Conservation (phyloP, 805 yeast genomes). For the Zygosaccharomyces siamensis region DNA sequence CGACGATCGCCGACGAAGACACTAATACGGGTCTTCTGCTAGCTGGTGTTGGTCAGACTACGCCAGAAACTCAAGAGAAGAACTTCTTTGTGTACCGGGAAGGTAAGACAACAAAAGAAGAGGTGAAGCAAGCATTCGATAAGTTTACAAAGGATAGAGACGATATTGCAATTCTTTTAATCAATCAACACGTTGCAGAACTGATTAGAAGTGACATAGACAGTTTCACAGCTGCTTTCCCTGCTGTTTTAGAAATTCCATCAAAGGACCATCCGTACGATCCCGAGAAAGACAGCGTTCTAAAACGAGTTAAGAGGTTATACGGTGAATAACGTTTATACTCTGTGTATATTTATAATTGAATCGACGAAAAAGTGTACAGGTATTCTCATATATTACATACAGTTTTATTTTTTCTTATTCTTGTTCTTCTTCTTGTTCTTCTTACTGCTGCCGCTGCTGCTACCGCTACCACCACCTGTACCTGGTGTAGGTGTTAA, state of each 20-base stretch:
- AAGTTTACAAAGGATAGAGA: conserved; percentile 68
- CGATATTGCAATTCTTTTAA: conserved; percentile 87
- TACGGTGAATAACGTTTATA: conserved; percentile 68
- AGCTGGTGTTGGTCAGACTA: conserved; percentile 92
- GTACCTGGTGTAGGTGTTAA: conserved; percentile 5
- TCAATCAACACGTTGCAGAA: conserved; percentile 94
- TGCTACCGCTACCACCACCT: conserved; percentile 7
- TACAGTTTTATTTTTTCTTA: conserved; percentile 13
- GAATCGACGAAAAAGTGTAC: neutral
- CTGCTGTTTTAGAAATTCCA: conserved; percentile 94
- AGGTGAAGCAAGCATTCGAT: conserved; percentile 69
- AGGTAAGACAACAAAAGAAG: conserved; percentile 70
- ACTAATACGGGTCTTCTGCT: conserved; percentile 92
- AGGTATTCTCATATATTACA: conserved; percentile 1
- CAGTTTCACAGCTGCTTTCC: conserved; percentile 82
- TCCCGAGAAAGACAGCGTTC: conserved; percentile 94
- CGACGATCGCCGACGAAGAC: conserved; percentile 97
- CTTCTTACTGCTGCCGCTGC: conserved; percentile 25
- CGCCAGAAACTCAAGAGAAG: conserved; percentile 45
- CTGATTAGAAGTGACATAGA: conserved; percentile 79
- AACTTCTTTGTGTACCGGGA: conserved; percentile 79
- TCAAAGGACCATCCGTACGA: conserved; percentile 98
- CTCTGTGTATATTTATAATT: neutral
- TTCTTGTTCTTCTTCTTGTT: conserved; percentile 35
- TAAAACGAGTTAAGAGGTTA: conserved; percentile 88